Percentiles rank a stretch among this genome's conserved stretches.
phyloP scores from a whole-genome alignment of 495 filamentous ascomycete genomes.

The Xylaria intraflava region DNA sequence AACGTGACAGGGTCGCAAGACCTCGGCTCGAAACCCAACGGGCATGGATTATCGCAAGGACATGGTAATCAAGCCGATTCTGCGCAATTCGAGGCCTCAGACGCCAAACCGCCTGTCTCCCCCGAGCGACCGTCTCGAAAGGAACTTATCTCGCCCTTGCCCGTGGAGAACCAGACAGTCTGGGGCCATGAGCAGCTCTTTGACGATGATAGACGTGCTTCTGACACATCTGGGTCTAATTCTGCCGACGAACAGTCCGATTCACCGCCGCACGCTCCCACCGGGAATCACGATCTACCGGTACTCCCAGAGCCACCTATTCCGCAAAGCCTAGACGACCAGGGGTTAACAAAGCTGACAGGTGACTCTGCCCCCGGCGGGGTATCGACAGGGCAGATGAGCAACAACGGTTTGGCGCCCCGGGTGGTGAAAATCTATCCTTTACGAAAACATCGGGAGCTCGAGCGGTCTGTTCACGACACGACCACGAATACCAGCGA shows the following conservation, averaged over 20 bases:
- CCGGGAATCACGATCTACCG: neutral
- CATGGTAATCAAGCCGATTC: neutral
- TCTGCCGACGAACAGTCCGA: neutral
- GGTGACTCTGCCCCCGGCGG: neutral
- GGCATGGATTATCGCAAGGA: neutral
- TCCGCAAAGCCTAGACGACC: neutral
- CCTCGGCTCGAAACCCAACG: too few relatives aligned
- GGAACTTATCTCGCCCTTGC: neutral
- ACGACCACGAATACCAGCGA: too few relatives aligned
- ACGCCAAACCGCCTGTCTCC: neutral
- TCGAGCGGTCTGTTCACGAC: neutral
- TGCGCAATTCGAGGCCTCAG: neutral
- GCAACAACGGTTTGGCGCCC: neutral
- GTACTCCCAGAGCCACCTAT: neutral
- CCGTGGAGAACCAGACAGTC: slow-evolving; percentile 11
- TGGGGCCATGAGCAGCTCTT: slow-evolving; percentile 9
- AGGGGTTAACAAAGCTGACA: neutral
- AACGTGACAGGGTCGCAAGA: neutral
- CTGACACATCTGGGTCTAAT: neutral
- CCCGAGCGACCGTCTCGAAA: neutral
- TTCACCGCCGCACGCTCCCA: neutral
- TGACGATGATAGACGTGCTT: slow-evolving; percentile 1
- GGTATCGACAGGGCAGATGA: neutral
- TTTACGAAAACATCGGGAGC: neutral
- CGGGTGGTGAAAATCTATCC: neutral